Conservation (phyloP, 2,329 filamentous ascomycete genomes). For the Colletotrichum agaves region DNA sequence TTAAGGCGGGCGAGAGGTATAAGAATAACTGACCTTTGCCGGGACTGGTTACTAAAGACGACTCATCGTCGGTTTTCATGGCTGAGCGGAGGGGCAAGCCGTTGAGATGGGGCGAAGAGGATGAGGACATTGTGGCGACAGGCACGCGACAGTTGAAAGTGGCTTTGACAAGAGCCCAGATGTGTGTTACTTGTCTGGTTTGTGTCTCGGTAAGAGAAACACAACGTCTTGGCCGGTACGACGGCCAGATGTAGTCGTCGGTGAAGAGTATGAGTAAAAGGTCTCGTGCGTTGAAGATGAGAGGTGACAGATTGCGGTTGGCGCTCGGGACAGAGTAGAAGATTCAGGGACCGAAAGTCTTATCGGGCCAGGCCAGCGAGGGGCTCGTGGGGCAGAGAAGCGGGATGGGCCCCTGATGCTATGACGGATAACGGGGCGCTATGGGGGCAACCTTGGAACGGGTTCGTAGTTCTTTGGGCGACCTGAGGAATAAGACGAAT, state of each 20-base stretch:
- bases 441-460: not conserved
- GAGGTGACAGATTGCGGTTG: constrained; percentile 33
- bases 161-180: constrained; percentile 1
- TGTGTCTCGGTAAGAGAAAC: constrained; percentile 5
- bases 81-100: constrained; percentile 53
- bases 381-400: constrained; percentile 30
- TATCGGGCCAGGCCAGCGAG: constrained; percentile 22
- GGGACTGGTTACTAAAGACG: constrained; percentile 48
- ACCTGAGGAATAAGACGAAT: constrained; percentile 12
- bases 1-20: constrained; percentile 8
- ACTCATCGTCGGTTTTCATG: constrained; percentile 57
- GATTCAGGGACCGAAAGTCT: constrained; percentile 17
- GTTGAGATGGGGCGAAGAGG: constrained; percentile 27
- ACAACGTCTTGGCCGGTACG: not conserved
- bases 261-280: constrained; percentile 10
- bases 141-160: not conserved
- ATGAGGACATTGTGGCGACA: constrained; percentile 35
- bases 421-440: constrained; percentile 22
- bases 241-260: constrained; percentile 11
- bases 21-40: constrained; percentile 55
- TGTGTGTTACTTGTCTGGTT: not conserved
- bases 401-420: constrained; percentile 6
- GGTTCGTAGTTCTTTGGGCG: not conserved
- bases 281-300: constrained; percentile 16
- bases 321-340: not conserved